Evolutionary conservation across 2,329 filamentous ascomycete genomes (phyloP).

Genomic region (Cryphonectria parasitica): DNA sequence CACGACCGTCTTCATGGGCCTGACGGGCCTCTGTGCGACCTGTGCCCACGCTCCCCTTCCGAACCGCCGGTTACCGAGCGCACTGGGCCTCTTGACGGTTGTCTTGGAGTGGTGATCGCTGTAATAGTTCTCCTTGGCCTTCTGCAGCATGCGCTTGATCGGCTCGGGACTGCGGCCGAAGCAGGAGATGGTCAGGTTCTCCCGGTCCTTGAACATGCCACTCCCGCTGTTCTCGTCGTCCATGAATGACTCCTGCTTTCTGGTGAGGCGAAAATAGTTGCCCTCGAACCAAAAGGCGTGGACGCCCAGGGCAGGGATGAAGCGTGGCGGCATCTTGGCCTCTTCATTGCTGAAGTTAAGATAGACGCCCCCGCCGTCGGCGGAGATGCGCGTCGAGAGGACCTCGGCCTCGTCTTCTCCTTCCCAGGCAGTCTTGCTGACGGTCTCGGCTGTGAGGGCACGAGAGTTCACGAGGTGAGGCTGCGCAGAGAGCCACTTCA

Average conservation of each 20-base stretch:
- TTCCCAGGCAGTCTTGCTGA: conserved; percentile 59
- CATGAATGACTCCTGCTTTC: conserved; percentile 49
- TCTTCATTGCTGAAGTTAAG: conserved; percentile 65
- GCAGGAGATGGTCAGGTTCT: conserved; percentile 58
- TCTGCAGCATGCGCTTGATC: conserved; percentile 58
- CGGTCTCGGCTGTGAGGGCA: conserved; percentile 59
- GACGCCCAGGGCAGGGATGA: conserved; percentile 56
- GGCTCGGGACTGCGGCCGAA: conserved; percentile 56
- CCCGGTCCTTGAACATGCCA: conserved; percentile 52
- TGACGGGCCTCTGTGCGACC: conserved; percentile 65
- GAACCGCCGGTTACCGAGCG: conserved; percentile 51
- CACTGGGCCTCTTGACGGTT: conserved; percentile 58
- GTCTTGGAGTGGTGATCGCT: conserved; percentile 59
- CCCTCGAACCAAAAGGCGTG: conserved; percentile 60
- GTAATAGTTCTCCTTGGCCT: conserved; percentile 58
- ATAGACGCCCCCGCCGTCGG: conserved; percentile 50
- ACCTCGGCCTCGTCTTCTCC: conserved; percentile 53
- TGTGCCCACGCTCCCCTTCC: conserved; percentile 55
- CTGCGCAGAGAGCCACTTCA: conserved; percentile 61
- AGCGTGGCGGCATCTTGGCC: conserved; percentile 55
- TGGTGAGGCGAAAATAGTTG: conserved; percentile 52
- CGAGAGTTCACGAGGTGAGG: conserved; percentile 55
- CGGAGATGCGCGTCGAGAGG: conserved; percentile 40
- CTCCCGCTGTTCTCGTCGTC: conserved; percentile 40
- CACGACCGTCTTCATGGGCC: conserved; percentile 76